Base-by-base conservation (phyloP, 1,284 basidiomycete species). In the Ganoderma multipileum region DNA sequence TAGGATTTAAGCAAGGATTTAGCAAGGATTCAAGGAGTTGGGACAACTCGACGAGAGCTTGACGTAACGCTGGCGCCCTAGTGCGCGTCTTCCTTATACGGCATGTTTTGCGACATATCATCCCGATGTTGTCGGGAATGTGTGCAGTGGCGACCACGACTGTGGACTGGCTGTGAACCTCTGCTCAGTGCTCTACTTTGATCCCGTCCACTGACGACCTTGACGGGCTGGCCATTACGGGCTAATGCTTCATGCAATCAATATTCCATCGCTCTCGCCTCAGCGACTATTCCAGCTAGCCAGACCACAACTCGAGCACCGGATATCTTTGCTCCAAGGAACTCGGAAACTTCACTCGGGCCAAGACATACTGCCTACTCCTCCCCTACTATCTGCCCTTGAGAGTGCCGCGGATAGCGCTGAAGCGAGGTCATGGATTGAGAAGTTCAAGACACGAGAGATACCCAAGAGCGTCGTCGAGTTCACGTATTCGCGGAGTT, bases 401-500 rank as follows among this genome's bases (percentile, higher is more conserved):
- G 74, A 76, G 64, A 83, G 82, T 5, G 74, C 81, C 0, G 76
- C 80, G 44, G 84, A 89, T 38, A 82, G 79, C 47, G 74, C 74
- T 2, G 76, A 82, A 64, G 90, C 89, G 7, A 81, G 83, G 16
- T 73, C 77, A 39, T 92, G 90, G 91, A 73, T 89, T 33, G 72
- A 79, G 0, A 66, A 75, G 30, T 91, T 92, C 76, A 82, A 81
- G 64, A 65, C 68, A 8, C 70, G 74, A 14, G 67, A 73, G 0
- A 83, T 91, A 26, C 86, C 88, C 0, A 85, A 81, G 72, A 77
- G 77, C 26, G 64, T 82, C 18, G 90, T 92, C 0, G 85, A 91
- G 42, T 71, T 92, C 36, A 83, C 86, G 0, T 94, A 91, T 76
- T 87, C 91, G 2, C 82, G 91, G 63, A 94, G 92, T 72, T 93